Evolutionary conservation across 208 protist genomes (phyloP).

Genomic region (Trypanosomatidae sp.): DNA sequence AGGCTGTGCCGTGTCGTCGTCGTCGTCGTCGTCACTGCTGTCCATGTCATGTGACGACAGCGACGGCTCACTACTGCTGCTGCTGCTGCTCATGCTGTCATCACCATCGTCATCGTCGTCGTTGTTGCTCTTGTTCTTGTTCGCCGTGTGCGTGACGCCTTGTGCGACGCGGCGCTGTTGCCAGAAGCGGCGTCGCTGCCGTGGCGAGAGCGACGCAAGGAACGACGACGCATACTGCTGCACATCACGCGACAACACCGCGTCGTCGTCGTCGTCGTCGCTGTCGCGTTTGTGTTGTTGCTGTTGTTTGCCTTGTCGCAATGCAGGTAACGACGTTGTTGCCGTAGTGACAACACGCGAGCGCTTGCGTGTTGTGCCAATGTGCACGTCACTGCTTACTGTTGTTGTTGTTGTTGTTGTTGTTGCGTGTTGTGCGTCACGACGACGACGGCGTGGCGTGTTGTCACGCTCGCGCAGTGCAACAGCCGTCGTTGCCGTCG

Average conservation of each 20-base stretch:
- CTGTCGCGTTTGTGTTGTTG: no score
- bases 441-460: no score
- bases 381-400: no score
- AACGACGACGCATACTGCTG: slow-evolving; percentile 28
- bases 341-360: no score
- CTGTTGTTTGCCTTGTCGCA: no score
- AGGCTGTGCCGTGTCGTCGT: neutral
- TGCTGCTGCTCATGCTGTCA: slow-evolving; percentile 4
- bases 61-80: slow-evolving; percentile 39
- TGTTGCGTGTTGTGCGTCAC: no score
- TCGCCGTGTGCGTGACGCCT: slow-evolving; percentile 10
- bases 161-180: slow-evolving; percentile 37
- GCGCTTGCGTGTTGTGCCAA: no score
- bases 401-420: no score
- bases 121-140: neutral
- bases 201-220: slow-evolving; percentile 19
- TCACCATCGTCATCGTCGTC: slow-evolving; percentile 2
- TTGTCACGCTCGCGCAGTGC: no score
- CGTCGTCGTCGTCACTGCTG: slow-evolving; percentile 3
- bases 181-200: slow-evolving; percentile 39
- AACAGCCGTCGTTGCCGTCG: no score
- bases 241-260: slow-evolving; percentile 28
- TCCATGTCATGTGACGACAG: slow-evolving; percentile 35
- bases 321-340: no score
- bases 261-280: slow-evolving; percentile 36